Base-by-base conservation (phyloP, 2,329 filamentous ascomycete species). In the Magnaporthales sp. region DNA sequence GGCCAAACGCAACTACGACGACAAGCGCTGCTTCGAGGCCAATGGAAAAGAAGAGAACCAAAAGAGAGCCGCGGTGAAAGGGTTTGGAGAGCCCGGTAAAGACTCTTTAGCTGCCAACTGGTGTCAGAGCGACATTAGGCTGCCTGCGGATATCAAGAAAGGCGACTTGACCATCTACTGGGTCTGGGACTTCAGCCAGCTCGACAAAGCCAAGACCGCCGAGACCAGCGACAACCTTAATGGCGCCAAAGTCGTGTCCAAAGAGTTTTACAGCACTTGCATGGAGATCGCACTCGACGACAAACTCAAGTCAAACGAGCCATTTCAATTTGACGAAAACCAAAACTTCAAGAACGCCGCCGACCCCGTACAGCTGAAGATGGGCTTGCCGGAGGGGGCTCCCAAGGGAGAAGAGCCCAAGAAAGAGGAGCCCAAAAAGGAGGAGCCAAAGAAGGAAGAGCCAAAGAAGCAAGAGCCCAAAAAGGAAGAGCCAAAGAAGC, bases 121-220 rank as follows among this genome's bases (percentile, higher is more conserved):
- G 80, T 98, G 95, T 78, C 93, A 97, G 77, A 89, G 89, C 46
- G 89, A 95, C 73, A 80, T 97, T 63, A 83, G 88, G 73, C 80
- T 99, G 15, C 95, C 95, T 0, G 74, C 80, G 5, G 84, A 90
- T 71, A 80, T 87, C 62, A 77, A 83, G n/a, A 76, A 81, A 10
- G 87, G 87, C 31, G 83, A 84, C 30, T 91, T 93, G 75, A 94
- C 92, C 3, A 79, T 97, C 65, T 96, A 97, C 81, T 98, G 94
- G 94, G 89, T 97, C 62, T 98, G 95, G 95, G 90, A 96, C 77
- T 99, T 93, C 92, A 89, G 90, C 2, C 89, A 86, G 15, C 80
- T 87, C 74, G 75, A 76, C 70, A 67, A 75, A 64, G 73, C 77
- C 15, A 26, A 64, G 61, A 71, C 72, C 22, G 70, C 73, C 64